A percentile compares a stretch with the other conserved stretches of the same genome.
Evolutionary conservation across 75 land plant species (phyloP).

Genomic region (Sequoiadendron giganteum): DNA sequence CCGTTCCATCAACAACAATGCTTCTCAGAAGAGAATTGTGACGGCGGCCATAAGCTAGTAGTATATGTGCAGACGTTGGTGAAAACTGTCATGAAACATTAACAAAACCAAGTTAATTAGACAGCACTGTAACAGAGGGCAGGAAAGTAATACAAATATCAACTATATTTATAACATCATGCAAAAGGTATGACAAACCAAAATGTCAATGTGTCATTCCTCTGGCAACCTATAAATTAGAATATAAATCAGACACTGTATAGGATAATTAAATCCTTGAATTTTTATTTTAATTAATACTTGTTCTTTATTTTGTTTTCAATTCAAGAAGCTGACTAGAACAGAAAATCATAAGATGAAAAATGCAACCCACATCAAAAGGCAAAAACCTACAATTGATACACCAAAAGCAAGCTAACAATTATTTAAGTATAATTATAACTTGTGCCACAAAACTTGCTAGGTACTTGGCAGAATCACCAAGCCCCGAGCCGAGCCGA

Average conservation of each 20-base stretch:
- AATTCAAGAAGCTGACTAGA: not conserved
- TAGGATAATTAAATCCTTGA: not conserved
- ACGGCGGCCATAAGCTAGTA: slow-evolving; percentile 93
- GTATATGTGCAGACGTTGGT: slow-evolving; percentile 87
- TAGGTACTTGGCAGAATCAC: no score
- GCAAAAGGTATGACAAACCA: not conserved
- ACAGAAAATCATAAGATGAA: not conserved
- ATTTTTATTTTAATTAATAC: not conserved
- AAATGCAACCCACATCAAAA: not conserved
- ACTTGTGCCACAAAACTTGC: not conserved
- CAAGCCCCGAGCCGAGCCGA: no score
- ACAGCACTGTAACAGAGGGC: not conserved
- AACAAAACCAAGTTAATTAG: not conserved
- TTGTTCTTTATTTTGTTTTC: not conserved
- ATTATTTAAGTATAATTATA: not conserved
- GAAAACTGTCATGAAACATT: slow-evolving; percentile 68
- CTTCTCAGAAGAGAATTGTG: slow-evolving; percentile 88
- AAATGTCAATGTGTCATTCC: not conserved
- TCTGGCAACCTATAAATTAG: not conserved
- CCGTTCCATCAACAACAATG: slow-evolving; percentile 83
- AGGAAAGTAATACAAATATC: not conserved
- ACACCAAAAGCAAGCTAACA: not conserved
- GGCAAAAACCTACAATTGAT: not conserved
- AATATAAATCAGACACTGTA: not conserved
- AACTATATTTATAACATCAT: not conserved